Evolutionary conservation across 441 rosid species (phyloP).

Genomic region (Syzygium syzygioides): DNA sequence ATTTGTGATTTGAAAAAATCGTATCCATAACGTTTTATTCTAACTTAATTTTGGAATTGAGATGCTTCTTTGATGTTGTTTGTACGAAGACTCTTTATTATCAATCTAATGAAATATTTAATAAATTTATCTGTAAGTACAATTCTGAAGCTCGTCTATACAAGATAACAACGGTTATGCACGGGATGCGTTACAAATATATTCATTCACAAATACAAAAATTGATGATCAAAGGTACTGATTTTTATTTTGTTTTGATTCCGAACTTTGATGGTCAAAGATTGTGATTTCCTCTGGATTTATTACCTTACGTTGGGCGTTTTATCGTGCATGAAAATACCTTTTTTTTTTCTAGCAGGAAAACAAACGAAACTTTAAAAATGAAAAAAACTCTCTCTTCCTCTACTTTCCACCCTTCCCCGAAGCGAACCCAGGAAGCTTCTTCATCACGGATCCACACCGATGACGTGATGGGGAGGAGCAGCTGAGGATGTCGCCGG

Average conservation of each 20-base stretch:
- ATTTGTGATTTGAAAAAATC: not conserved
- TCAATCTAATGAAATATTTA: not conserved
- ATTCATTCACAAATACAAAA: not conserved
- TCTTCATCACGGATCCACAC: not conserved
- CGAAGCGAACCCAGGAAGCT: not conserved
- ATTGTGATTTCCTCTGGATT: not conserved
- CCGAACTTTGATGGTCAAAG: too few species aligned
- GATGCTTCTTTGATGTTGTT: not conserved
- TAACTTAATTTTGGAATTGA: not conserved
- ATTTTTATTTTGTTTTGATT: not conserved
- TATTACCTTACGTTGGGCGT: not conserved
- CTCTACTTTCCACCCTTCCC: constrained; percentile 52
- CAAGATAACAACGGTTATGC: not conserved
- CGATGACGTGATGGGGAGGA: constrained; percentile 10
- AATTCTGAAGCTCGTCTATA: not conserved
- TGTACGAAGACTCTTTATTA: too few species aligned
- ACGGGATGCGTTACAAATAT: not conserved
- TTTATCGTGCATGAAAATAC: not conserved
- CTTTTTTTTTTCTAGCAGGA: not conserved
- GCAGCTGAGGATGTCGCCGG: constrained; percentile 54
- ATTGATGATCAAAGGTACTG: not conserved
- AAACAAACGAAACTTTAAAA: too few species aligned
- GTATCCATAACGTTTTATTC: not conserved
- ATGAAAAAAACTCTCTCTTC: constrained; percentile 24
- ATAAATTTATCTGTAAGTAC: not conserved